Evolutionary conservation across 495 filamentous ascomycete genomes (phyloP).

Genomic region (Penicillium canescens): DNA sequence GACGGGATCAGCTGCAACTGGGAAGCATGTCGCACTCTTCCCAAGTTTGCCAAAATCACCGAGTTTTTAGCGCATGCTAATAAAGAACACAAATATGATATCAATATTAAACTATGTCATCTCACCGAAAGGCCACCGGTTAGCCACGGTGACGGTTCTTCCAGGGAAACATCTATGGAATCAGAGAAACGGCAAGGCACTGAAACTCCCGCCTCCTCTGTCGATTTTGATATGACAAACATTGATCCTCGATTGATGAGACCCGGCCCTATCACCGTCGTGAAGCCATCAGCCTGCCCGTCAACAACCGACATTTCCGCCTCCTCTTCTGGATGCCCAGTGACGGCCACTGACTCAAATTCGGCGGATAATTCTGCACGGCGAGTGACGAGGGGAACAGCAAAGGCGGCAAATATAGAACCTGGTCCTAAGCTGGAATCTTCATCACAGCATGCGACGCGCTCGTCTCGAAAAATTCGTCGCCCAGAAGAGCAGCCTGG

Average conservation of each 20-base stretch:
- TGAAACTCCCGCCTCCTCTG: constrained; percentile 22
- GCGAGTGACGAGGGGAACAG: constrained; percentile 16
- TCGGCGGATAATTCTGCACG: constrained; percentile 8
- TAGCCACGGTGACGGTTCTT: constrained; percentile 16
- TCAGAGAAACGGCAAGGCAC: constrained; percentile 17
- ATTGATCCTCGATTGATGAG: constrained; percentile 22
- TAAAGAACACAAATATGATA: constrained; percentile 22
- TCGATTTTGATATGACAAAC: constrained; percentile 19
- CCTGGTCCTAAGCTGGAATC: constrained; percentile 5
- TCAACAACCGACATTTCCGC: constrained; percentile 6
- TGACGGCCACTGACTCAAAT: constrained; percentile 7
- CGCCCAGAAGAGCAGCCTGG: constrained; percentile 7
- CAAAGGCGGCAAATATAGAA: constrained; percentile 14
- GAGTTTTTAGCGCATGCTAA: constrained; percentile 28
- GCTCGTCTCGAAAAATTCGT: constrained; percentile 6
- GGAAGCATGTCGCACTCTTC: constrained; percentile 22
- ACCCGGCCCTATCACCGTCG: constrained; percentile 1
- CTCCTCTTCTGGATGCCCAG: constrained; percentile 13
- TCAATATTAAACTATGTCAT: constrained; percentile 28
- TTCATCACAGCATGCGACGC: constrained; percentile 11
- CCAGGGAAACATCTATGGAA: constrained; percentile 15
- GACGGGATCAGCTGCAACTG: constrained; percentile 29
- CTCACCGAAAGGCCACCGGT: constrained; percentile 11
- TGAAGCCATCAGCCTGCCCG: not conserved
- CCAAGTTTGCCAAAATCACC: constrained; percentile 25